phyloP scores from a whole-genome alignment of 148 eudicot genomes.

The Rhododendron mucronatum region DNA sequence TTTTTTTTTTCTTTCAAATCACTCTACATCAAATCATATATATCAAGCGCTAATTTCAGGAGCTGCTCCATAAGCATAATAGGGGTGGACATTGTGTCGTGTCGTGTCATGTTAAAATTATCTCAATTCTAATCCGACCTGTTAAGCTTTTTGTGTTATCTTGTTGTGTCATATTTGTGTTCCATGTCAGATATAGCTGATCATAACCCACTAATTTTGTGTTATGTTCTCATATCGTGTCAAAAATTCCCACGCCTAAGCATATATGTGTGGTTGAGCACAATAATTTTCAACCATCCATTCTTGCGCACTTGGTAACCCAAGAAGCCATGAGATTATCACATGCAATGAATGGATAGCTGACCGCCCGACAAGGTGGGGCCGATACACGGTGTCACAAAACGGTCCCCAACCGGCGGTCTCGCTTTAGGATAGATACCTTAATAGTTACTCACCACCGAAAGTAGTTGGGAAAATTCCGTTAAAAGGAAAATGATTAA shows the following conservation, averaged over 20 bases:
- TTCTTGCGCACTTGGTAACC: background rate
- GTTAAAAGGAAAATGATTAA: background rate
- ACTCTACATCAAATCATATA: too few relatives aligned
- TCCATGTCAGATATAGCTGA: too few relatives aligned
- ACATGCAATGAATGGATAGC: background rate
- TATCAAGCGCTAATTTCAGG: too few relatives aligned
- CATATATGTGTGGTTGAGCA: background rate
- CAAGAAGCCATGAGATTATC: background rate
- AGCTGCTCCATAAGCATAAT: too few relatives aligned
- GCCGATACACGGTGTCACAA: constrained; percentile 1
- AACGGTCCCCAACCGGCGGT: constrained; percentile 14
- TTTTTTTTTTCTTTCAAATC: too few relatives aligned
- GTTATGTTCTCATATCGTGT: too few relatives aligned
- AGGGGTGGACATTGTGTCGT: too few relatives aligned
- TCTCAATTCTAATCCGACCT: fast-evolving
- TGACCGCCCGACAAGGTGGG: constrained; percentile 24
- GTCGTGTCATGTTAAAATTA: too few relatives aligned
- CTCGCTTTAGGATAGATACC: background rate
- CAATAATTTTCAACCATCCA: constrained; percentile 1
- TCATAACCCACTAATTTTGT: too few relatives aligned
- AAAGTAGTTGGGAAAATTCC: background rate
- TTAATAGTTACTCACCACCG: background rate
- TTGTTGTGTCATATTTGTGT: too few relatives aligned
- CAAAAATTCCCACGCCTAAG: too few relatives aligned
- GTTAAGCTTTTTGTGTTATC: too few relatives aligned